phyloP scores from a whole-genome alignment of 305 asterid genomes.

The Fraxinus sp. region DNA sequence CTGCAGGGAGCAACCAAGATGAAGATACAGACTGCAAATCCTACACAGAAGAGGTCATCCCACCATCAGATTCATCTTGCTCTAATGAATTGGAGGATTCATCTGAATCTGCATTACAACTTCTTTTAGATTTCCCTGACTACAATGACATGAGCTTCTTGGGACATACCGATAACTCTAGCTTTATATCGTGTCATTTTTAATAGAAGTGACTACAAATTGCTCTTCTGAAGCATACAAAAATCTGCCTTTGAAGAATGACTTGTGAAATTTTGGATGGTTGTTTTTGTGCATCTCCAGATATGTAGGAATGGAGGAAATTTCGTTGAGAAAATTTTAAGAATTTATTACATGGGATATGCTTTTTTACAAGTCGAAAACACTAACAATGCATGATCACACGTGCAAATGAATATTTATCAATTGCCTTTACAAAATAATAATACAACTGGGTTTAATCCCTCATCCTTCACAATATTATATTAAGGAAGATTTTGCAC shows the following conservation, averaged over 20 bases:
- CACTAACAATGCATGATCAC: conserved; percentile 17
- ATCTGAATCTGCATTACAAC: conserved; percentile 72
- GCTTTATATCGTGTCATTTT: conserved; percentile 35
- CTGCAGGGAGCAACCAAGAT: conserved; percentile 27
- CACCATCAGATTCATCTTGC: conserved; percentile 37
- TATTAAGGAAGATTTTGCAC: background rate
- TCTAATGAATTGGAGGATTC: conserved; percentile 66
- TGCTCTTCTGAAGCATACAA: conserved; percentile 18
- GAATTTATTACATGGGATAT: background rate
- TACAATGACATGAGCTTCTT: conserved; percentile 90
- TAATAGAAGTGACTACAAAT: conserved; percentile 26
- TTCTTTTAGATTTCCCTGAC: conserved; percentile 74
- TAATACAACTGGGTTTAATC: too few relatives aligned
- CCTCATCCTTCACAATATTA: too few relatives aligned
- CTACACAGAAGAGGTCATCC: conserved; percentile 21
- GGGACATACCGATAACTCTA: conserved; percentile 45
- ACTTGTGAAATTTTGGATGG: conserved; percentile 19
- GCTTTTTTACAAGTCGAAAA: conserved; percentile 12
- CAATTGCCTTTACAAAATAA: too few relatives aligned
- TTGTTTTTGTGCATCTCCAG: conserved; percentile 15
- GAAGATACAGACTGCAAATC: conserved; percentile 37
- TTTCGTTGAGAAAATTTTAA: conserved; percentile 11
- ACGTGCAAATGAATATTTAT: conserved; percentile 1
- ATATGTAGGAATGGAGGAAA: background rate
- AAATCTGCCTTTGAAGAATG: background rate